These are phyloP conservation scores for Thymus mandschuricus DNA, from an alignment of 257 asterid genomes.

Conservation along the genomic window DNA sequence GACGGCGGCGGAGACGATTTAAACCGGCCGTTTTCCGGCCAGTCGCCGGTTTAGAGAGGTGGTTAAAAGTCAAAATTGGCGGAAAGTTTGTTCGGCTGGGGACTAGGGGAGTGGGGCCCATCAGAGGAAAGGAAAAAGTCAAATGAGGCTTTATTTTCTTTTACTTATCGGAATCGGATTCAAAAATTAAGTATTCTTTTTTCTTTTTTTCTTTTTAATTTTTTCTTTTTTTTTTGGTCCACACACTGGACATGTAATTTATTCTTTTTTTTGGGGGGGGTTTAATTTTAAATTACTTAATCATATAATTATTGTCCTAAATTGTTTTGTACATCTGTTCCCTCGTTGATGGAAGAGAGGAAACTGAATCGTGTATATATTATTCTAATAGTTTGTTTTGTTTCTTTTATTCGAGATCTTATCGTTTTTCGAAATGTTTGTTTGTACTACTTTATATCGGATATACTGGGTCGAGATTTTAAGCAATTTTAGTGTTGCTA, in stretches of 20 bases:
- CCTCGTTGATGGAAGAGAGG: not conserved
- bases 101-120: conserved; percentile 24
- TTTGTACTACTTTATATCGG: not conserved
- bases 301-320: not conserved
- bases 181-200: not conserved
- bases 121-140: not conserved
- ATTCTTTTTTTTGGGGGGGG: not conserved
- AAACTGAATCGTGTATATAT: not conserved
- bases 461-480: not conserved
- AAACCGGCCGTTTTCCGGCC: conserved; percentile 41
- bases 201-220: too few relatives aligned
- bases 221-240: not conserved
- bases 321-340: not conserved
- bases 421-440: not conserved
- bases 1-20: conserved; percentile 39
- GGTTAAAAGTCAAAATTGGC: conserved; percentile 24
- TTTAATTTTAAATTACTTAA: not conserved
- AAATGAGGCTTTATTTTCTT: conserved; percentile 4
- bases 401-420: not conserved
- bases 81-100: not conserved
- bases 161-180: not conserved
- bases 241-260: conserved; percentile 16
- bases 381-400: not conserved
- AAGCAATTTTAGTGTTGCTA: not conserved
- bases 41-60: conserved; percentile 46